Base-by-base conservation (phyloP, 23 red algal genomes). In the Pyropia yezoensis region DNA sequence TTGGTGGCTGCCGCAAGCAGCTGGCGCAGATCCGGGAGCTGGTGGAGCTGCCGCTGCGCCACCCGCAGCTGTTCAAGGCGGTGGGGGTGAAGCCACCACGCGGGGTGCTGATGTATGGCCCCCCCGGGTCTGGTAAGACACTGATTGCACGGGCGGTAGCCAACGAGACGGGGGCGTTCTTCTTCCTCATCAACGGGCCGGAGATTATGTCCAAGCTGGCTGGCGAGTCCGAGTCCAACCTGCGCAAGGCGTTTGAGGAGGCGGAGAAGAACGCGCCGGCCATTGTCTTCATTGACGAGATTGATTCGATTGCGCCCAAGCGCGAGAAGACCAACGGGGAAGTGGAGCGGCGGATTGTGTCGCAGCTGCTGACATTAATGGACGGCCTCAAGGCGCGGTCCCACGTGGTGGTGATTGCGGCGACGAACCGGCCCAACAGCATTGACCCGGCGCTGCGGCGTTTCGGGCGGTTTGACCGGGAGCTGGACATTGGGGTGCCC, bases 271-370 rank as follows among this genome's bases (percentile, higher is more conserved):
- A 98, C 29, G 79, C 94, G n/a, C 94, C 94, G 2, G 74, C 94
- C 15, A 98, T 98, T 60, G 91, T 98, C 68, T 98, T 98, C 27
- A 98, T 98, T 74, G 94, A 98, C 69, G 94, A 98, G 52, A 80
- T 98, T 57, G 94, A 98, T 63, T 91, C 85, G n/a, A 98, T 98
- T 54, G 94, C 94, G 14, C 94, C 94, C 18, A 98, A 98, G 61
- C 67, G 94, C n/a, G 94, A 98, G 74, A 98, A 98, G 80, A 90
- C 94, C 9, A 82, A 98, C 45, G 94, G 94, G 59, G 94, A 98
- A 65, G 94, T 98, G 25, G 94, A 98, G 59, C 86, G 94, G 19
- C 80, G 94, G 62, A 98, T 98, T 63, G 94, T 98, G 24, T 98
- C 94, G 26, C 94, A 98, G 69, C 63, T 98, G 56, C 62, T 98